Base-by-base conservation (phyloP, 306 rosid genomes). In the Carpinus fangiana region DNA sequence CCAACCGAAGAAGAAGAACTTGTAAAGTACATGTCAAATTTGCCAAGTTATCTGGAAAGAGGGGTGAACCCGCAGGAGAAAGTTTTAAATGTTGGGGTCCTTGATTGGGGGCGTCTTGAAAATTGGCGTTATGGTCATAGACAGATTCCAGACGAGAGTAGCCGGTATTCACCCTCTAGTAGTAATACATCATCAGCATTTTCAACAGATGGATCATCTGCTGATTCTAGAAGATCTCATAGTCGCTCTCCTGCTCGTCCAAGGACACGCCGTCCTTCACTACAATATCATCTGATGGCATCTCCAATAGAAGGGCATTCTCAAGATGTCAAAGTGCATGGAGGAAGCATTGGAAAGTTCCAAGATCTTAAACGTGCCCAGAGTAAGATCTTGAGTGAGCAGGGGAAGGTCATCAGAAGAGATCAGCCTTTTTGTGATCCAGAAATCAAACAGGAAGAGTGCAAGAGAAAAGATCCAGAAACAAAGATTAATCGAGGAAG, bases 41-140 rank as follows among this genome's bases (percentile, higher is more conserved):
- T 95, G 85, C 99, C 99, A 2, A 88, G 93, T 85, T 95, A 85
- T 89, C 89, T 95, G 72, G 90, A 93, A 84, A 90, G 83, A 69
- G 93, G 96, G 28, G 85, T 83, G 79, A 88, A 84, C 31, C 59
- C 66, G 51, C 86, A 84, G 69, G 99, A 95, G 74, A 91, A 90
- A 80, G 88, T 73, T 77, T 87, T 93, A 61, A 95, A 90, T 81
- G 92, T 95, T 38, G 99, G 99, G 73, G 99, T 95, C 81, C 98
- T 95, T 85, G 93, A 95, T 81, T 95, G 99, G 99, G 78, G 87
- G 18, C 91, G 80, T 69, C 87, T 95, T 43, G 90, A 95, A 79
- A 90, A 88, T 82, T 95, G 99, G 99, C 87, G 82, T 75, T 62
- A 76, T 41, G 71, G 87, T 60, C 87, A 89, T 47, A 87, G 84